Percentiles rank a stretch among this genome's conserved stretches.
Conservation (phyloP, 2,329 filamentous ascomycete genomes). For the Cordyceps tenuipes region DNA sequence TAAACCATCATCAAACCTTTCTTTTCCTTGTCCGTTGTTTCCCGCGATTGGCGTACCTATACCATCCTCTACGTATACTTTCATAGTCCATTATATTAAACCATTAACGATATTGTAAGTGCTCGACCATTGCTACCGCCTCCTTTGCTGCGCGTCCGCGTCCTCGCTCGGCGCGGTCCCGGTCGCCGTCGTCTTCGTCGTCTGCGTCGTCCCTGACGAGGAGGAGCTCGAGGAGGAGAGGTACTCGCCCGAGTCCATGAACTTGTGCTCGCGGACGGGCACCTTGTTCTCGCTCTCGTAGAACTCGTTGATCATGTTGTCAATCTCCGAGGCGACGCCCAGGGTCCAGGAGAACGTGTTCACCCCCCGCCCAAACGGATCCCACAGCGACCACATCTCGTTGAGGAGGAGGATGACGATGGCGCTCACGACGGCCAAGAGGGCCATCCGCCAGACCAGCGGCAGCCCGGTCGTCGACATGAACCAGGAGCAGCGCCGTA, state of each 20-base stretch:
- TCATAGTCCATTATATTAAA: background rate
- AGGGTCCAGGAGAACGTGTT: constrained; percentile 21
- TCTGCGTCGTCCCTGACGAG: too few relatives aligned
- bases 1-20: too few relatives aligned
- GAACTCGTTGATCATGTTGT: constrained; percentile 21
- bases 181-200: too few relatives aligned
- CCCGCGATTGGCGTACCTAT: background rate
- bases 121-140: background rate
- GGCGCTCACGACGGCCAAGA: constrained; percentile 12
- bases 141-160: background rate
- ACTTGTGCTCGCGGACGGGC: background rate
- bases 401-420: constrained; percentile 15
- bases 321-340: constrained; percentile 22
- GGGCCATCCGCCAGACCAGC: background rate
- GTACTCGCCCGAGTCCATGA: background rate
- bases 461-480: background rate
- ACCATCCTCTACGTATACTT: background rate
- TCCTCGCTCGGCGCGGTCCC: too few relatives aligned
- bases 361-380: constrained; percentile 17
- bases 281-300: constrained; percentile 15
- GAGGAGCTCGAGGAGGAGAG: background rate
- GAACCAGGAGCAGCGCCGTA: constrained; percentile 17
- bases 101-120: background rate
- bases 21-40: too few relatives aligned
- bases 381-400: constrained; percentile 21